These are phyloP conservation scores for Ustilago tritici DNA, from an alignment of 1,284 basidiomycete genomes.

Conservation along the genomic window DNA sequence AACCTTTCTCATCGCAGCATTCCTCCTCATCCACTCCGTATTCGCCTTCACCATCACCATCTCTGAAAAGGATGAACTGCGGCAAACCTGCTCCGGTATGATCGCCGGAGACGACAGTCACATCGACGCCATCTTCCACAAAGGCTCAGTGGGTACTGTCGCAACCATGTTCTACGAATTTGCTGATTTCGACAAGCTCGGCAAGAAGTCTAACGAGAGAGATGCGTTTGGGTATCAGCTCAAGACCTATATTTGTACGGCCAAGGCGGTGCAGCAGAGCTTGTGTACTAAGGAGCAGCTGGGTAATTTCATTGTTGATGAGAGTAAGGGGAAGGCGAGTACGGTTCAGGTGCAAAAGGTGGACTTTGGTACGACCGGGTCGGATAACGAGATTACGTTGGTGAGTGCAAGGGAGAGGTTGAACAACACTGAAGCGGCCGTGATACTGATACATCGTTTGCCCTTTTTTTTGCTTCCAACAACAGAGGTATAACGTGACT, in stretches of 20 bases:
- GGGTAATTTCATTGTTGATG: slow-evolving; percentile 63
- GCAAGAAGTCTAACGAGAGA: slow-evolving; percentile 72
- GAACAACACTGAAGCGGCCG: neutral
- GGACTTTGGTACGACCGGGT: slow-evolving; percentile 48
- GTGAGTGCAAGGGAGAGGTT: slow-evolving; percentile 18
- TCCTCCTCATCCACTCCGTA: neutral
- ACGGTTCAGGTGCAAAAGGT: slow-evolving; percentile 52
- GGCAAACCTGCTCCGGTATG: slow-evolving; percentile 96
- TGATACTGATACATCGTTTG: neutral
- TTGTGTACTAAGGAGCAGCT: slow-evolving; percentile 50
- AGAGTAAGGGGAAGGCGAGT: slow-evolving; percentile 23
- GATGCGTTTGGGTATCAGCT: slow-evolving; percentile 66
- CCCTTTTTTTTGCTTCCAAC: neutral
- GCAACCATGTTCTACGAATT: slow-evolving; percentile 97
- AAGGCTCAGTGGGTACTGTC: slow-evolving; percentile 83
- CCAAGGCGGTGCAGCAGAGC: slow-evolving; percentile 37
- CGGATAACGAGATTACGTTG: slow-evolving; percentile 22
- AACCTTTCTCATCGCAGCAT: neutral
- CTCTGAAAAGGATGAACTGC: slow-evolving; percentile 74
- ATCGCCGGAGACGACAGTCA: slow-evolving; percentile 82
- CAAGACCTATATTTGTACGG: slow-evolving; percentile 77
- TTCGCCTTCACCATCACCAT: slow-evolving; percentile 55
- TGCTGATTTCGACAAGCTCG: slow-evolving; percentile 85
- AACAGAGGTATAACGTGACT: slow-evolving; percentile 76
- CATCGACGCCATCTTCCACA: slow-evolving; percentile 82